Base-by-base conservation (phyloP, 345 rosid genomes). In the Fremontodendron californicum region DNA sequence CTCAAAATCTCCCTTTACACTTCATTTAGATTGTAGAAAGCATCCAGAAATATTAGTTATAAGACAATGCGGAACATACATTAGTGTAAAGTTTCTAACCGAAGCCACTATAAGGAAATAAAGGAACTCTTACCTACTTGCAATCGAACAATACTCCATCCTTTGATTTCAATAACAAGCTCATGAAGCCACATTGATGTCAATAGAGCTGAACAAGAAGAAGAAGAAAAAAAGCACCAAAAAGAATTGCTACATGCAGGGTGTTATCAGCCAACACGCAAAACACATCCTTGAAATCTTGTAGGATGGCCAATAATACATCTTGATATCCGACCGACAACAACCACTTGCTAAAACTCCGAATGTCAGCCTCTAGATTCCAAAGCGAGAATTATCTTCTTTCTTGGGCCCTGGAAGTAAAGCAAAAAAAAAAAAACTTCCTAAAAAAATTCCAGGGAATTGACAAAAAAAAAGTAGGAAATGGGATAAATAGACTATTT, bases 351-450 rank as follows among this genome's bases (percentile, higher is more conserved):
- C 39, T 48, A 46, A 69, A 77, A 64, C 60, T 60, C 64, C 31
- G 35, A 6, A 67, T 69, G 71, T 85, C 84, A 93, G 71, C 81
- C 90, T 82, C 85, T 89, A 7, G 94, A 85, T 84, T 89, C 97
- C 87, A 94, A 80, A 49, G 95, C 97, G 78, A 91, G 84, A 3
- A 90, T 85, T 85, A 94, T 94, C 87, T 94, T 94, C 93, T 94
- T 94, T 78, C 98, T 88, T 31, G 98, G 98, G 15, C 97, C 97
- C 97, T 94, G 87, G 67, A n/a, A n/a, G n/a, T n/a, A n/a, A n/a
- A 84, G 58, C 52, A n/a, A n/a, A n/a, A 83, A 51, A 54, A 27
- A 74, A 73, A 82, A 33, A 64, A 1, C 61, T 35, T 21, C 5
- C 51, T 16, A 49, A 73, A 43, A 48, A 5, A 7, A 16, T 6